Percentiles rank a stretch among this genome's conserved stretches.
phyloP scores from a whole-genome alignment of 2,329 filamentous ascomycete genomes.

The Aspergillus unguis region DNA sequence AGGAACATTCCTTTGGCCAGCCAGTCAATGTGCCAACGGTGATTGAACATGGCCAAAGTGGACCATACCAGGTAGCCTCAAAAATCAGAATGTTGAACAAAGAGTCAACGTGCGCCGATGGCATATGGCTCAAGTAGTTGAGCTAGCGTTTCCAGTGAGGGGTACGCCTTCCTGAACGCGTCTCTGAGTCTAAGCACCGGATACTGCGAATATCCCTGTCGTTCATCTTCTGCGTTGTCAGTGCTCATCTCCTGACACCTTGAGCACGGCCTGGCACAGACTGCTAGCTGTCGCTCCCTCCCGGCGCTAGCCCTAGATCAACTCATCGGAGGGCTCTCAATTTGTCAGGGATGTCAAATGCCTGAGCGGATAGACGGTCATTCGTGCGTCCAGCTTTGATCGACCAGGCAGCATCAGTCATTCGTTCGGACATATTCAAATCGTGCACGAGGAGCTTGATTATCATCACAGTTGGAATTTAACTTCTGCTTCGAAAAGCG shows the following conservation, averaged over 20 bases:
- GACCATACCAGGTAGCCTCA: neutral
- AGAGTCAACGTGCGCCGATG: neutral
- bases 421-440: slow-evolving; percentile 8
- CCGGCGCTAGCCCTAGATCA: neutral
- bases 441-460: too few species aligned
- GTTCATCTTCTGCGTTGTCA: slow-evolving; percentile 1
- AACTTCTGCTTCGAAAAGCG: neutral
- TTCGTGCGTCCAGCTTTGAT: slow-evolving; percentile 12
- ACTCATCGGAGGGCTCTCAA: neutral
- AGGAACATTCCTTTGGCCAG: neutral
- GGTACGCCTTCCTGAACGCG: too few species aligned
- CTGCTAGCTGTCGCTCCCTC: neutral
- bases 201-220: neutral
- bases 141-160: too few species aligned
- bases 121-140: neutral
- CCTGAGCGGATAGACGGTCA: slow-evolving; percentile 14
- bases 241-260: neutral
- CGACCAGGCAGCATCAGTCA: slow-evolving; percentile 12
- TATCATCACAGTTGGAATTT: neutral
- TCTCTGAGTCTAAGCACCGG: too few species aligned
- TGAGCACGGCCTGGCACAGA: neutral
- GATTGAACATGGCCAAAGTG: neutral
- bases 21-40: neutral
- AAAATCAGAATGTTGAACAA: neutral
- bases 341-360: neutral